These are phyloP conservation scores for Myxozyma lipomycoides DNA, from an alignment of 805 yeast species.

Conservation along the genomic window DNA sequence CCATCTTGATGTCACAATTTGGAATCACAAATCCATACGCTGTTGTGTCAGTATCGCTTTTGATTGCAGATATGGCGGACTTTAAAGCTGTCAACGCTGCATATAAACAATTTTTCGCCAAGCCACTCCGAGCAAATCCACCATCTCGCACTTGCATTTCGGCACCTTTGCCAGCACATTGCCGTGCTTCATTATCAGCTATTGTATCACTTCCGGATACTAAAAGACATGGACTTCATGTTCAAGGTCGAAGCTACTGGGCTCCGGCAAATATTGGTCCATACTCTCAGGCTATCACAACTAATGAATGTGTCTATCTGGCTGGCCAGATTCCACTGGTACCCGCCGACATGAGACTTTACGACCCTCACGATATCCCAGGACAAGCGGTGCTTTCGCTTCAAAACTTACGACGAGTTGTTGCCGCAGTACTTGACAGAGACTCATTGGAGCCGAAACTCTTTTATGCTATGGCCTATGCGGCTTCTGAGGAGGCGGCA, in stretches of 20 bases:
- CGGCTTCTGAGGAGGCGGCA: conserved; percentile 31
- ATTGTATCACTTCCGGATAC: conserved; percentile 36
- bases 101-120: conserved; percentile 55
- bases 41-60: conserved; percentile 57
- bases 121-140: conserved; percentile 51
- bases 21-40: conserved; percentile 34
- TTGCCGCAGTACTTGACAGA: conserved; percentile 47
- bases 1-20: conserved; percentile 2
- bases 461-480: conserved; percentile 50
- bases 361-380: conserved; percentile 28
- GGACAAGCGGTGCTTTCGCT: conserved; percentile 54
- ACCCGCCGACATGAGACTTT: conserved; percentile 64
- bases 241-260: conserved; percentile 93
- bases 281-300: conserved; percentile 78
- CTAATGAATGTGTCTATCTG: conserved; percentile 50
- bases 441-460: conserved; percentile 43
- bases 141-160: conserved; percentile 88
- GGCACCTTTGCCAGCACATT: conserved; percentile 44
- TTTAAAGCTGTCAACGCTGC: conserved; percentile 60
- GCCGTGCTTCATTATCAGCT: conserved; percentile 57
- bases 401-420: conserved; percentile 69
- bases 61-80: conserved; percentile 59
- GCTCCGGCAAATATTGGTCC: conserved; percentile 99
- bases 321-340: conserved; percentile 91
- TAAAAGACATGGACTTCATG: conserved; percentile 70